Conservation (phyloP, 441 rosid species). For the Gossypium lobatum region DNA sequence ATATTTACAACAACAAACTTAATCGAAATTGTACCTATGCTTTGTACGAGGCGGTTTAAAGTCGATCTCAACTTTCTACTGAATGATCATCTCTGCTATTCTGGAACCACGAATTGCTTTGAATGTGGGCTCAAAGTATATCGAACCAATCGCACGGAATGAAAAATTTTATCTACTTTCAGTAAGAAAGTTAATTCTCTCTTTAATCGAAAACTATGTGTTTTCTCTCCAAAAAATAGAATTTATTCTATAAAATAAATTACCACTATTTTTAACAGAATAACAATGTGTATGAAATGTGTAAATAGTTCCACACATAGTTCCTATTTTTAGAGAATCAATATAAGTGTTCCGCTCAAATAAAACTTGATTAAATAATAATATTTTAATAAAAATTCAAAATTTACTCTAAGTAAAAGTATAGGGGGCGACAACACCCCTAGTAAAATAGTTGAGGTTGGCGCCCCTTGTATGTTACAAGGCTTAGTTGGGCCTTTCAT, state of each 20-base stretch:
- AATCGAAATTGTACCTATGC: not conserved
- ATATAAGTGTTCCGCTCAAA: not conserved
- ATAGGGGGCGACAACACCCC: not conserved
- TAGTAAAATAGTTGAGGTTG: too few relatives aligned
- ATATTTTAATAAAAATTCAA: not conserved
- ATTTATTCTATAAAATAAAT: not conserved
- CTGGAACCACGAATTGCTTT: not conserved
- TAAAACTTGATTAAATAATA: not conserved
- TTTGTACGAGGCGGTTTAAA: not conserved
- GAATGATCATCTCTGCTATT: not conserved
- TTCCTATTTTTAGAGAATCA: not conserved
- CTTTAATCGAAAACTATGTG: not conserved
- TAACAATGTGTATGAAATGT: too few relatives aligned
- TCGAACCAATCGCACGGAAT: not conserved
- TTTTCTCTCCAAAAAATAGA: not conserved
- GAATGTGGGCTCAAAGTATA: not conserved
- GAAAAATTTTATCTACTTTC: not conserved
- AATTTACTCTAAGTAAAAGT: not conserved
- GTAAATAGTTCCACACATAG: not conserved
- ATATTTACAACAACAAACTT: not conserved
- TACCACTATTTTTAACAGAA: not conserved
- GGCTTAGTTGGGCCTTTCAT: too few relatives aligned
- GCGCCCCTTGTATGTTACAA: too few relatives aligned
- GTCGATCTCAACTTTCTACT: too few relatives aligned
- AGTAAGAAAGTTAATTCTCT: too few relatives aligned